A percentile compares a stretch with the other conserved stretches of the same genome.
Evolutionary conservation across 2,329 filamentous ascomycete species (phyloP).

Genomic region (Fusarium albidum): DNA sequence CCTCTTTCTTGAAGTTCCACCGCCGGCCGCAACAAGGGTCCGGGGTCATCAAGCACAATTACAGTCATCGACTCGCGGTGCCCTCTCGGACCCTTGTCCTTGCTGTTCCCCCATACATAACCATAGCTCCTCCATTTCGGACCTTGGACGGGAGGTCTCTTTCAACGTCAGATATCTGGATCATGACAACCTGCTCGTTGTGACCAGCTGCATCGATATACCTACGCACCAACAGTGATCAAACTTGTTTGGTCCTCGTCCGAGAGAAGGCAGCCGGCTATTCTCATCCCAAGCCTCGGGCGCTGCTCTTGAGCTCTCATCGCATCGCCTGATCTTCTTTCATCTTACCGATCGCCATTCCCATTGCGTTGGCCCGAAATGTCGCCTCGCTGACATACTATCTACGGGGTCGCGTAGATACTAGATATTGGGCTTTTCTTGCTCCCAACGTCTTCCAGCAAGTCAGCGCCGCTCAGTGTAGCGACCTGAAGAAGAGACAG

Average conservation of each 20-base stretch:
- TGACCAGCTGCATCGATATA: slow-evolving; percentile 13
- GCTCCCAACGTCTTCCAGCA: not conserved
- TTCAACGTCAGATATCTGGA: slow-evolving; percentile 24
- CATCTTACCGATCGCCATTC: slow-evolving; percentile 18
- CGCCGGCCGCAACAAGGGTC: slow-evolving; percentile 32
- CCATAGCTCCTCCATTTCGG: slow-evolving; percentile 37
- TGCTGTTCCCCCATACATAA: slow-evolving; percentile 40
- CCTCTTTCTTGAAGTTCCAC: slow-evolving; percentile 35
- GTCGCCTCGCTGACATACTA: slow-evolving; percentile 29
- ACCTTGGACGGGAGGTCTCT: slow-evolving; percentile 21
- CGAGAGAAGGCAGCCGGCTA: not conserved
- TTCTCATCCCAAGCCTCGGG: slow-evolving; percentile 2
- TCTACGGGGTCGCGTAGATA: slow-evolving; percentile 13
- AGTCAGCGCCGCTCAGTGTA: not conserved
- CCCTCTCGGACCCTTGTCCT: slow-evolving; percentile 31
- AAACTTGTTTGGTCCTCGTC: not conserved
- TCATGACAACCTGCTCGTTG: slow-evolving; percentile 11
- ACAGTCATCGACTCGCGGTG: slow-evolving; percentile 15
- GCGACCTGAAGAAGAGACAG: slow-evolving; percentile 6
- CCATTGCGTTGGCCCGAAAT: slow-evolving; percentile 28
- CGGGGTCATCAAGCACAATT: slow-evolving; percentile 32
- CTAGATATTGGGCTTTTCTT: slow-evolving; percentile 7
- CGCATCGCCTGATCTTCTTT: slow-evolving; percentile 27
- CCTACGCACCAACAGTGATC: not conserved
- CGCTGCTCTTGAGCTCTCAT: slow-evolving; percentile 17